Base-by-base conservation (phyloP, 768 basidiomycete species). In the Xanthoconium purpureum region DNA sequence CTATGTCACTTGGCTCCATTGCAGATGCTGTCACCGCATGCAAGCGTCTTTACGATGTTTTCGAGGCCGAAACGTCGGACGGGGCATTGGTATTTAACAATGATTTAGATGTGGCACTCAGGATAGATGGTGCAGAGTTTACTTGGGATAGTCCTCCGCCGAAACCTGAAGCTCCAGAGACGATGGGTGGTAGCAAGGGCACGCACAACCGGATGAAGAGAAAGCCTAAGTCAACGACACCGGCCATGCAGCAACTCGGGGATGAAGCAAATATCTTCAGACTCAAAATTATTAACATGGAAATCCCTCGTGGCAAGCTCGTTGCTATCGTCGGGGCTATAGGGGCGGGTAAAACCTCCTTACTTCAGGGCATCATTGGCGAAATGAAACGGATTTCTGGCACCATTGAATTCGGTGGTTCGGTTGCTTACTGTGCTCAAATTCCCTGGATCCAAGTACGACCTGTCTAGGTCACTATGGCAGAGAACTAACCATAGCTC, bases 391-490 rank as follows among this genome's bases (percentile, higher is more conserved):
- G 78, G 60, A 85, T 82, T 1, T 68, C 73, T 13, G 92, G 92
- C 3, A 79, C 73, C 10, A 81, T 91, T 38, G 77, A 75, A 33
- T 90, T 94, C 64, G 87, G 90, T 54, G 91, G 88, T 0, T 80
- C 82, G 11, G 81, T 93, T 11, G 85, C 84, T 1, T 92, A 94
- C 69, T 94, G 90, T 62, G 84, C 87, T 15, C 94, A 98, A 67
- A 85, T 79, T 43, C 88, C 94, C 12, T 97, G 94, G 93, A 95
- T 98, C 55, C 91, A 94, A 71, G 85, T 81, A 55, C 3, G 59
- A 56, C 55, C 30, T 15, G 3, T 18, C 55, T 48, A 24, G 51
- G 30, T 24, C 20, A 12, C 46, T 24, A 10, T 30, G 10, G 0
- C 12, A 20, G 52, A 55, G 24, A 47, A 17, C 28, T 63, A 24